Percentiles rank a stretch among this genome's conserved stretches.
Evolutionary conservation across 2,329 filamentous ascomycete genomes (phyloP).

Genomic region (Stemphylium vesicarium): DNA sequence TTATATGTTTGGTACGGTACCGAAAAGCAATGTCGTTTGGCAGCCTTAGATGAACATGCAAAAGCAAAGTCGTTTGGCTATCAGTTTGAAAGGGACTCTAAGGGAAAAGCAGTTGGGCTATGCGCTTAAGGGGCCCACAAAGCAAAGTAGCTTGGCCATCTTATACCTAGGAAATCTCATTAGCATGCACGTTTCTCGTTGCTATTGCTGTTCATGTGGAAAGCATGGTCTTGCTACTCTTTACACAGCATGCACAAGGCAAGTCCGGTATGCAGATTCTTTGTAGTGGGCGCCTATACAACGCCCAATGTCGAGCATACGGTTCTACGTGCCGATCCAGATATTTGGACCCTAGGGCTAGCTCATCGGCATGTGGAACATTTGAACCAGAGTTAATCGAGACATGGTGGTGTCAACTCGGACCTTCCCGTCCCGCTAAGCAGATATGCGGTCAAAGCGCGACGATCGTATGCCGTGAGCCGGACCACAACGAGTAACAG

Average conservation of each 20-base stretch:
- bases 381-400: background rate
- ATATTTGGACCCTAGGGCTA: conserved; percentile 1
- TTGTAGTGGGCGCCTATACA: background rate
- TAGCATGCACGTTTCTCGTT: no score
- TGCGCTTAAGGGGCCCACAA: no score
- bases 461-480: no score
- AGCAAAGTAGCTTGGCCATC: background rate
- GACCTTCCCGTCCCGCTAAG: conserved; percentile 7
- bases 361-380: background rate
- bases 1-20: no score
- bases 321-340: background rate
- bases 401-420: background rate
- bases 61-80: no score
- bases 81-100: no score
- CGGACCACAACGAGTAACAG: no score
- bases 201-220: background rate
- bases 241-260: conserved; percentile 10
- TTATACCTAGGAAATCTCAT: background rate
- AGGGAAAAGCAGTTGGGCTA: no score
- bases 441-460: background rate
- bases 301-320: conserved; percentile 11
- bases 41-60: no score
- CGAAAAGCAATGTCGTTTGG: no score
- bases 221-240: background rate
- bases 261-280: conserved; percentile 10